Percentiles rank a stretch among this genome's conserved stretches.
These are phyloP conservation scores for Lanzia echinophila DNA, from an alignment of 2,329 filamentous ascomycete genomes.

Conservation along the genomic window DNA sequence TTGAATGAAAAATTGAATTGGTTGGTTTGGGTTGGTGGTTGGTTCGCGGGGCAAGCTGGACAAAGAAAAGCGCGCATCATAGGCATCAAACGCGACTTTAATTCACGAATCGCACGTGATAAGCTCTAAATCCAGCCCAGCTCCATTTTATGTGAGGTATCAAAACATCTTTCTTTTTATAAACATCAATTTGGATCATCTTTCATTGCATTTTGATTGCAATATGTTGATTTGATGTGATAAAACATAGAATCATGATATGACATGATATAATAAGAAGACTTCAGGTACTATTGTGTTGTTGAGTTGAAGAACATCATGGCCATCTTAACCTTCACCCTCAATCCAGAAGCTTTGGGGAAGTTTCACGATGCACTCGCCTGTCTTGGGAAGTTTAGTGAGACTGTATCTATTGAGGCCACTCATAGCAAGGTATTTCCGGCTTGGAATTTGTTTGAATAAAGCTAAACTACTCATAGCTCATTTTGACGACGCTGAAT, in stretches of 20 bases:
- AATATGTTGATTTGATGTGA: no score
- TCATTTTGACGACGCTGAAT: conserved; percentile 69
- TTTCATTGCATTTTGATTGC: no score
- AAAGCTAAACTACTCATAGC: conserved; percentile 38
- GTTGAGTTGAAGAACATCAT: conserved; percentile 31
- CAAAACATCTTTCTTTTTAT: no score
- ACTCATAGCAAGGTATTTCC: conserved; percentile 22
- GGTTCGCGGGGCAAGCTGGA: background rate
- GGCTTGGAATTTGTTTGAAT: background rate
- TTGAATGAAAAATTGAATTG: background rate
- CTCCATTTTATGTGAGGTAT: no score
- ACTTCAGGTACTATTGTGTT: no score
- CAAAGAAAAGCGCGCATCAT: background rate
- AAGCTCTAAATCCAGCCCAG: background rate
- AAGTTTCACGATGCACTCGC: conserved; percentile 66
- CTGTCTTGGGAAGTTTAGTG: conserved; percentile 73
- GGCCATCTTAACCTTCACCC: conserved; percentile 63
- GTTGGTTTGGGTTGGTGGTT: background rate
- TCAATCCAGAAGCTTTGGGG: conserved; percentile 65
- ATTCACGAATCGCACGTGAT: background rate
- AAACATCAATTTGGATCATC: no score
- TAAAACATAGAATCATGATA: no score
- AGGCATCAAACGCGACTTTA: background rate
- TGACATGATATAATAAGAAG: no score
- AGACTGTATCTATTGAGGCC: conserved; percentile 65